Percentiles rank a stretch among this genome's conserved stretches.
phyloP scores from a whole-genome alignment of 768 basidiomycete species.

The Russula virescens region DNA sequence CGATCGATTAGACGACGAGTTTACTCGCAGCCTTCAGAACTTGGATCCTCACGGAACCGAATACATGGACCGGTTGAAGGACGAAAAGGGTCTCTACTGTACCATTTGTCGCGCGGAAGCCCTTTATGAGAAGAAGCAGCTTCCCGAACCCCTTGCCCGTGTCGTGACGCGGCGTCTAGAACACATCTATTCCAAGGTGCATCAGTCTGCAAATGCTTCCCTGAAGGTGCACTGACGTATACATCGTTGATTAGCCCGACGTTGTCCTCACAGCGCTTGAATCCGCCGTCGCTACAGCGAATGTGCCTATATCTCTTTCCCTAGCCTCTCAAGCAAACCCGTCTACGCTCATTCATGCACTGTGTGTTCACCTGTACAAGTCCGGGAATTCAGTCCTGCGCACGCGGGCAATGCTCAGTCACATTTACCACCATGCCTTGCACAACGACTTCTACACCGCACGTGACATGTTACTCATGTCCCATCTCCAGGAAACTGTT shows the following conservation, averaged over 20 bases:
- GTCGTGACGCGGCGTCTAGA: constrained; percentile 94
- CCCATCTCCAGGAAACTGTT: constrained; percentile 94
- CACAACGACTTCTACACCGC: constrained; percentile 96
- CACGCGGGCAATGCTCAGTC: constrained; percentile 94
- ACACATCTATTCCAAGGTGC: constrained; percentile 96
- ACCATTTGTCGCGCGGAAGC: constrained; percentile 91
- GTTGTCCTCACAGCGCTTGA: constrained; percentile 89
- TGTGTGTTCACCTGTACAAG: constrained; percentile 92
- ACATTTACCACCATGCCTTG: constrained; percentile 95
- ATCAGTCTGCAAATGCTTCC: constrained; percentile 5
- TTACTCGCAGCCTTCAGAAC: constrained; percentile 94
- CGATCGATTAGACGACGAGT: constrained; percentile 96
- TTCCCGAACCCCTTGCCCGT: constrained; percentile 74
- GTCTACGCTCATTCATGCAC: constrained; percentile 74
- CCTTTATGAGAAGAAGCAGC: constrained; percentile 78
- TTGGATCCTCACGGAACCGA: constrained; percentile 99
- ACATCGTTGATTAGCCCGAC: constrained; percentile 60
- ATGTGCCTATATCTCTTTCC: constrained; percentile 57
- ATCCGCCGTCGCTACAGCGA: constrained; percentile 50
- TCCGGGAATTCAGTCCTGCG: constrained; percentile 86
- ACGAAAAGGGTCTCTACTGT: constrained; percentile 90
- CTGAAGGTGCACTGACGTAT: constrained; percentile 16
- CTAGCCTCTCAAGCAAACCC: constrained; percentile 52
- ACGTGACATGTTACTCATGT: constrained; percentile 98
- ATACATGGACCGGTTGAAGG: constrained; percentile 93